Base-by-base conservation (phyloP, 805 yeast genomes). In the Nakazawaea molendinolei region DNA sequence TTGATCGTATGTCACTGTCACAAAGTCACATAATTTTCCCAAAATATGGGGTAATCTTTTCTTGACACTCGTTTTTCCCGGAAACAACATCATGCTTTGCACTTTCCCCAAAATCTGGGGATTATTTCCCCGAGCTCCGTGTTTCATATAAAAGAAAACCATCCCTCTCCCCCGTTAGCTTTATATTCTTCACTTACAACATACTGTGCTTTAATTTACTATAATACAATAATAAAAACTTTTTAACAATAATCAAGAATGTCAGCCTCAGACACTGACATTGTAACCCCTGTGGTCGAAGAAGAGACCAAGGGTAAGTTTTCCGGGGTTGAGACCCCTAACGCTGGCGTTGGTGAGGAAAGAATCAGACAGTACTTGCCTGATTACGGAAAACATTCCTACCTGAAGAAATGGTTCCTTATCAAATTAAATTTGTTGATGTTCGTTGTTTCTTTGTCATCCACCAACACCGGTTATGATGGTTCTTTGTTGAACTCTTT, bases 191-290 rank as follows among this genome's bases (percentile, higher is more conserved):
- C 25, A 23, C 10, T 23, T 13, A 23, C 25, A 23, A 23, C 25
- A 4, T 5, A 22, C 10, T 10, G 8, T 10, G 8, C 8, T 22
- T 8, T 10, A 22, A 22, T 22, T 22, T 22, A 22, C 8, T 18
- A 67, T 79, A 38, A 58, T 75, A 13, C 82, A 79, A 32, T 81
- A 85, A 44, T 92, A 86, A 56, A 74, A 95, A 57, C 81, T 84
- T 1, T 58, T 86, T 37, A 74, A 71, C 32, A n/a, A n/a, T n/a
- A n/a, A n/a, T n/a, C n/a, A n/a, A n/a, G n/a, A n/a, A 85, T 86
- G 2, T 58, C 82, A 42, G 65, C 70, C 34, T 58, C 65, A 5
- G 87, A 84, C 50, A 62, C 83, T 37, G 63, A 63, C 31, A 64
- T 65, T 27, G 15, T 31, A 12, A 22, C 33, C 9, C 26, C 15